A percentile compares a stretch with the other conserved stretches of the same genome.
phyloP scores from a whole-genome alignment of 2,329 filamentous ascomycete species.

The Coccinonectria pachysandricola region DNA sequence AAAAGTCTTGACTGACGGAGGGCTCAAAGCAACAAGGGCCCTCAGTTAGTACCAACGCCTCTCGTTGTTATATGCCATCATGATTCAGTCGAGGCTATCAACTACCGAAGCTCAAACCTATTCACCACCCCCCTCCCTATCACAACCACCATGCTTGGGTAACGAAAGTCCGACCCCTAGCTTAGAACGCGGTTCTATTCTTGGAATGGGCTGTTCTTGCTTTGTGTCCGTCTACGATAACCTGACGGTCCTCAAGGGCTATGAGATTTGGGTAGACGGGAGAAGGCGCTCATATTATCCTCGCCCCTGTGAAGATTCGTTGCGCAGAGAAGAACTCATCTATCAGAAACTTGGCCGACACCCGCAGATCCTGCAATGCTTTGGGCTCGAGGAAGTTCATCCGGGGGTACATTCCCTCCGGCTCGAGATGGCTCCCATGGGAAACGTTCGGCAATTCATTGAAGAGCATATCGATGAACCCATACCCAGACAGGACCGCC shows the following conservation, averaged over 20 bases:
- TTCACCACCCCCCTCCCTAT: too few species aligned
- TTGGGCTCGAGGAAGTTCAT: slow-evolving; percentile 1
- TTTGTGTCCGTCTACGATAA: background rate
- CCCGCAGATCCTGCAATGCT: slow-evolving; percentile 12
- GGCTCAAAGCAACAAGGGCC: too few species aligned
- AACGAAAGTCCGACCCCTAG: too few species aligned
- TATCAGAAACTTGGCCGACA: background rate
- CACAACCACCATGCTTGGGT: too few species aligned
- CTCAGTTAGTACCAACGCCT: too few species aligned
- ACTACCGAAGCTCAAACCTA: too few species aligned
- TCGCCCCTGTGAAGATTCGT: background rate
- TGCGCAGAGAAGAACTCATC: background rate
- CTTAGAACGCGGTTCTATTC: too few species aligned
- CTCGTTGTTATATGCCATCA: too few species aligned
- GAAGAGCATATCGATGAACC: background rate
- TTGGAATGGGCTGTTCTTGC: too few species aligned
- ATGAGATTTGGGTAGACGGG: slow-evolving; percentile 1
- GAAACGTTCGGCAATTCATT: slow-evolving; percentile 1
- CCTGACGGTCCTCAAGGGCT: slow-evolving; percentile 1
- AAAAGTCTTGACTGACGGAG: too few species aligned
- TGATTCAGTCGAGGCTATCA: too few species aligned
- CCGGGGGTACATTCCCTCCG: slow-evolving; percentile 1
- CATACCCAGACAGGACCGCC: background rate
- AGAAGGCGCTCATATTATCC: background rate
- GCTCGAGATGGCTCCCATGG: slow-evolving; percentile 1